These are phyloP conservation scores for Microcos paniculata DNA, from an alignment of 345 rosid species.

Conservation along the genomic window DNA sequence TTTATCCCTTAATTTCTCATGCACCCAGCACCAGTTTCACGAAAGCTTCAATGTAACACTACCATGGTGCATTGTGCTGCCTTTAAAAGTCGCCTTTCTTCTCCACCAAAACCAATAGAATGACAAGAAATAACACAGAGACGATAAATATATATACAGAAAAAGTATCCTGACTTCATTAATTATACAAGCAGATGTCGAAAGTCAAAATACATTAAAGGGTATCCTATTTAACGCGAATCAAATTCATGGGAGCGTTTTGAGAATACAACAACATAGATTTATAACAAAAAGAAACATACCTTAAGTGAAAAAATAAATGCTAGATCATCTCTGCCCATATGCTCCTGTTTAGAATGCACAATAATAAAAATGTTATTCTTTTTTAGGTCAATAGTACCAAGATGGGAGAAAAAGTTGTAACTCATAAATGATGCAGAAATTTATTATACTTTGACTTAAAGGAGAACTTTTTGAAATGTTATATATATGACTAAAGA, in stretches of 20 bases:
- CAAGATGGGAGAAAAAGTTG: not conserved
- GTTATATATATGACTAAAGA: not conserved
- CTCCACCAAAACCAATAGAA: not conserved
- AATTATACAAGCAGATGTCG: not conserved
- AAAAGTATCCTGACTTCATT: not conserved
- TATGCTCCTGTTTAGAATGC: conserved; percentile 64
- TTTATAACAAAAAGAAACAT: conserved; percentile 12
- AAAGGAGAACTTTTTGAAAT: not conserved
- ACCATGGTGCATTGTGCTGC: not conserved
- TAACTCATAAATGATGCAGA: not conserved
- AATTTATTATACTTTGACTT: not conserved
- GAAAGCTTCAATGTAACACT: not conserved
- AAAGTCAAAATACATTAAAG: not conserved
- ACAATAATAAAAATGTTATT: conserved; percentile 17
- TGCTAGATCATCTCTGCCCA: conserved; percentile 80
- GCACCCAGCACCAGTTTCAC: not conserved
- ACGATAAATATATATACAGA: not conserved
- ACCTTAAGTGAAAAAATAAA: conserved; percentile 93
- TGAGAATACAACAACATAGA: not conserved
- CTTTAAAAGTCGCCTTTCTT: not conserved
- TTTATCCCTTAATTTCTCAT: not conserved
- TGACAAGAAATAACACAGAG: not conserved
- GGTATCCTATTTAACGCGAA: not conserved
- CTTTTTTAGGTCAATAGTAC: not conserved
- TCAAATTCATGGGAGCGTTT: not conserved